Base-by-base conservation (phyloP, 306 rosid genomes). In the Hippophae gyantsensis region DNA sequence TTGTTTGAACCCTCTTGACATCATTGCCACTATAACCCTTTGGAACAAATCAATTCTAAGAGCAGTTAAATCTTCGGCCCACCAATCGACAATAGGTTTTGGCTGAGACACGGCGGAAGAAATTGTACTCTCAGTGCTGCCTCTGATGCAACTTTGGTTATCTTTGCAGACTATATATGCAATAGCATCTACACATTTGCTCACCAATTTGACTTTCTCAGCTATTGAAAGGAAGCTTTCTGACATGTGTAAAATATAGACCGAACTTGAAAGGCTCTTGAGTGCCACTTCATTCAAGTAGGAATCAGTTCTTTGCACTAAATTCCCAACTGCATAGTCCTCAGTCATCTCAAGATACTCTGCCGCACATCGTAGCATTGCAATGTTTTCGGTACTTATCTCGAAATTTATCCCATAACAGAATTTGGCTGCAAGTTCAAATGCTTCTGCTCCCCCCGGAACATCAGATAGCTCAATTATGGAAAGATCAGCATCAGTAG, bases 341-440 rank as follows among this genome's bases (percentile, higher is more conserved):
- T 84, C 97, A 42, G 83, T 72, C 97, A 89, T 89, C 65, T 89
- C 95, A 7, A 89, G 69, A 78, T 74, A 86, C 52, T 86, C 83
- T 9, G 95, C 95, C 13, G 86, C 85, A 38, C 94, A 89, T 8
- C 82, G 90, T 14, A 89, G 81, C 7, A 69, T 68, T 0, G 88
- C 88, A n/a, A 86, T 95, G 32, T 86, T 86, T 13, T 68, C 66
- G 10, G 81, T 68, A 7, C 87, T 86, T 57, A 89, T 82, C 84
- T 89, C 95, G 42, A 89, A 89, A 63, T 84, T 82, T 82, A 89
- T 84, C 7, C 90, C 95, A 48, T 89, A 86, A 61, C 94, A 89
- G 69, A 84, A 89, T 66, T 86, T 89, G 84, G 84, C 82, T 66
- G 94, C 88, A 7, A 89, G 85, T 69, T 89, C 93, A 69, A 89